Percentiles rank a stretch among this genome's conserved stretches.
These are phyloP conservation scores for Glycine latifolia DNA, from an alignment of 306 rosid species.

Conservation along the genomic window DNA sequence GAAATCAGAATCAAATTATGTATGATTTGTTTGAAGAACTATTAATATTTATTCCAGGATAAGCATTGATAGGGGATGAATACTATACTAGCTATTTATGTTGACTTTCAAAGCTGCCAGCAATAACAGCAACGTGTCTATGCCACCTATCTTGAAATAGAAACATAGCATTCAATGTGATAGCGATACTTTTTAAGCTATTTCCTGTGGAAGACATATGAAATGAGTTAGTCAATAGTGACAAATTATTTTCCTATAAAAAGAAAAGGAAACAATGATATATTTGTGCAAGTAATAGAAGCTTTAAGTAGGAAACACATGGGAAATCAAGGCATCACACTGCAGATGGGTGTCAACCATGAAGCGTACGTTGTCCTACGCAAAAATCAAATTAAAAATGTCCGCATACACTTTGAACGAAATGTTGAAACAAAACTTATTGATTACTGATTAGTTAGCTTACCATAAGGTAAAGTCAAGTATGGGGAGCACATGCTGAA, in stretches of 20 bases:
- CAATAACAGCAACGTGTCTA: slow-evolving; percentile 41
- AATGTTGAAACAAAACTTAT: slow-evolving; percentile 14
- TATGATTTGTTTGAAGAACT: slow-evolving; percentile 26
- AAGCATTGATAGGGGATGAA: slow-evolving; percentile 26
- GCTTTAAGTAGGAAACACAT: slow-evolving; percentile 31
- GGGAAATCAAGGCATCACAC: slow-evolving; percentile 39
- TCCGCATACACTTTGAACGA: slow-evolving; percentile 1
- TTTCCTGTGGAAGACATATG: slow-evolving; percentile 10
- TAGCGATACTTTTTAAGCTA: slow-evolving; percentile 32
- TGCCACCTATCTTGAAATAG: slow-evolving; percentile 43
- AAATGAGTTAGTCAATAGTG: slow-evolving; percentile 42
- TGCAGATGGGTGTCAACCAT: slow-evolving; percentile 23
- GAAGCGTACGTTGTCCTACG: slow-evolving; percentile 12
- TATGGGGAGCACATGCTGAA: slow-evolving; percentile 49
- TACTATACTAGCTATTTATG: slow-evolving; percentile 15
- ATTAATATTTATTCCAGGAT: slow-evolving; percentile 34
- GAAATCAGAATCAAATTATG: slow-evolving; percentile 17
- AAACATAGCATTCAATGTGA: slow-evolving; percentile 52
- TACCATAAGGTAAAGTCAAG: slow-evolving; percentile 27
- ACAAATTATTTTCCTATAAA: slow-evolving; percentile 12
- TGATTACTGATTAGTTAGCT: slow-evolving; percentile 3
- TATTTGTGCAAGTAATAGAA: not conserved
- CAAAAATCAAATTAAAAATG: not conserved
- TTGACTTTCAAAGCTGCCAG: slow-evolving; percentile 47
- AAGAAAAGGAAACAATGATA: slow-evolving; percentile 30